Evolutionary conservation across 2,329 filamentous ascomycete genomes (phyloP).

Genomic region (Ramularia collo-cygni): DNA sequence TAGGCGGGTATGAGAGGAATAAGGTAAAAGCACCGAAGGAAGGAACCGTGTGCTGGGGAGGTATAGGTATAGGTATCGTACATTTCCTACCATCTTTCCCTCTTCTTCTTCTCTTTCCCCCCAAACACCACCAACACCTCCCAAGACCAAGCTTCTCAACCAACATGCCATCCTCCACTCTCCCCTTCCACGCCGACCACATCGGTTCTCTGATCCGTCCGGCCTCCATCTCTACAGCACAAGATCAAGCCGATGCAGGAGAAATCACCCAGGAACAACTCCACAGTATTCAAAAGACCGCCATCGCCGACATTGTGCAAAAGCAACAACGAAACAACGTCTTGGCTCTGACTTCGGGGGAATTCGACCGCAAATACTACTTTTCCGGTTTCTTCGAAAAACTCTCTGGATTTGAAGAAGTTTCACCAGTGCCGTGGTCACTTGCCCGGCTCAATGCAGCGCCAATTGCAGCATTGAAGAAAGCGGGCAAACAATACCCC

Average conservation of each 20-base stretch:
- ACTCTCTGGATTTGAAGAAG: constrained; percentile 32
- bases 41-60: no score
- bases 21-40: no score
- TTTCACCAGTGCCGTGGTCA: constrained; percentile 32
- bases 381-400: constrained; percentile 36
- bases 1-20: no score
- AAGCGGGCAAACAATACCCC: constrained; percentile 33
- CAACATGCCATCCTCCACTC: constrained; percentile 31
- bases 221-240: constrained; percentile 52
- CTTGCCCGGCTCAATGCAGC: constrained; percentile 30
- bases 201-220: constrained; percentile 66
- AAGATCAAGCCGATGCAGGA: constrained; percentile 51
- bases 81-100: no score
- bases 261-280: constrained; percentile 51
- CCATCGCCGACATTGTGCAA: constrained; percentile 59
- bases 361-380: constrained; percentile 48
- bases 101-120: no score
- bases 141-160: not conserved
- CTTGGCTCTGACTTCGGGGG: constrained; percentile 60
- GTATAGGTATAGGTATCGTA: no score
- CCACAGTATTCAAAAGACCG: constrained; percentile 54
- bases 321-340: constrained; percentile 59
- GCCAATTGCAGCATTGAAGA: constrained; percentile 32
- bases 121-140: not conserved
- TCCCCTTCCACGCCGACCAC: constrained; percentile 66